Percentiles rank a stretch among this genome's conserved stretches.
These are phyloP conservation scores for Fraxinus sp. DNA, from an alignment of 305 asterid species.

Conservation along the genomic window DNA sequence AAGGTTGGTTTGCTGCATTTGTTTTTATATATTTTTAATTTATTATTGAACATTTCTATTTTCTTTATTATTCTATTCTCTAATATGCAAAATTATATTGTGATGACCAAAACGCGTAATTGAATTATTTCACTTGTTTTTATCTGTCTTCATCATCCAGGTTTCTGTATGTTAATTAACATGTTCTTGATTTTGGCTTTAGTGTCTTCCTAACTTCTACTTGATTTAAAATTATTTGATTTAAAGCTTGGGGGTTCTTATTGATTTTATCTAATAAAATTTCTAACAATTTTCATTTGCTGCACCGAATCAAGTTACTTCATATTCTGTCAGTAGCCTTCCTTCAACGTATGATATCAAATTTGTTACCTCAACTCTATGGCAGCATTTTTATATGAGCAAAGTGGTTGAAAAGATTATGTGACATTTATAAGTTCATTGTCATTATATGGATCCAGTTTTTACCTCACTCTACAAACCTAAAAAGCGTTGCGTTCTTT, in stretches of 20 bases:
- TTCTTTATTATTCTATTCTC: not conserved
- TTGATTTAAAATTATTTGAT: not conserved
- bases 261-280: not conserved
- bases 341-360: not conserved
- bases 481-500: not conserved
- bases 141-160: not conserved
- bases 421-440: not conserved
- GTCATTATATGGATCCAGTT: not conserved
- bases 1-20: not conserved
- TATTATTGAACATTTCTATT: not conserved
- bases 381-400: not conserved
- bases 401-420: not conserved
- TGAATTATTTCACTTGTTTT: not conserved
- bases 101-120: not conserved
- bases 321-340: not conserved
- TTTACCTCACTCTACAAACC: not conserved
- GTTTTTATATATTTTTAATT: not conserved
- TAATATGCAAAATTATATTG: not conserved
- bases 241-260: not conserved
- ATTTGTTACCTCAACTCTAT: not conserved
- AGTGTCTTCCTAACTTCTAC: not conserved
- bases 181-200: not conserved
- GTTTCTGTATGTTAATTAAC: not conserved
- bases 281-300: not conserved
- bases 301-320: not conserved